Evolutionary conservation across 176 grass and related monocot genomes (phyloP), one percentile per base, ranked within the genome.

Genomic region (Otatea glauca): DNA sequence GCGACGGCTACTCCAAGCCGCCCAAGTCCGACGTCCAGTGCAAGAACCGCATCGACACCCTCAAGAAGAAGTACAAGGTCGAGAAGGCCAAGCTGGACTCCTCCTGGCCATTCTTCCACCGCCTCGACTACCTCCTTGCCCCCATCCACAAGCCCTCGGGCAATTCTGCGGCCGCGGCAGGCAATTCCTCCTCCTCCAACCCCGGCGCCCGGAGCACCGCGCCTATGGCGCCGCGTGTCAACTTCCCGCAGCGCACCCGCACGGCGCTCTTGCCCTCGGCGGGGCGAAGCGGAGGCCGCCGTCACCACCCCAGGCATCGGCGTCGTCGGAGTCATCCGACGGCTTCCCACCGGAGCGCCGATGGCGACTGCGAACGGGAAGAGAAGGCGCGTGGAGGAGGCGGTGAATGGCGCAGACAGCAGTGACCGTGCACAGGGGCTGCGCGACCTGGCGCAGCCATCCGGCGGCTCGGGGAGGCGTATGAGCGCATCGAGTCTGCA

Each of bases 21-120:
- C 72, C 73, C 59, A 98, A 87, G 85, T 90, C 91, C n/a, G 96
- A 95, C 68, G 69, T 92, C 38, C 96, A 98, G 91, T 98, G 96
- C 80, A 98, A 98, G 87, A 98, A 98, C 76, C 92, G 96, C 72
- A 93, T 98, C 80, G 92, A 98, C 56, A 98, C 96, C 64, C 93
- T 98, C 58, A 98, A 98, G 91, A 98, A 98, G 96, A 98, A 95
- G 79, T 98, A 98, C 75, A 98, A 98, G 89, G 39, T 90, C 32
- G 96, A 98, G 85, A 92, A 81, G 78, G 66, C 82, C 29, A 98
- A 89, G 88, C 64, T 34, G 47, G 65, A 62, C 66, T 88, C 93
- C 9, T 78, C 77, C 27, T 98, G 96, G 96, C 87, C 87, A 17
- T 95, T 87, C 79, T 98, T 95, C 82, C 25, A 80, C 84, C 96